A percentile compares a stretch with the other conserved stretches of the same genome.
These are phyloP conservation scores for Phalaenopsis equestris DNA, from an alignment of 106 monocot genomes.

Conservation along the genomic window DNA sequence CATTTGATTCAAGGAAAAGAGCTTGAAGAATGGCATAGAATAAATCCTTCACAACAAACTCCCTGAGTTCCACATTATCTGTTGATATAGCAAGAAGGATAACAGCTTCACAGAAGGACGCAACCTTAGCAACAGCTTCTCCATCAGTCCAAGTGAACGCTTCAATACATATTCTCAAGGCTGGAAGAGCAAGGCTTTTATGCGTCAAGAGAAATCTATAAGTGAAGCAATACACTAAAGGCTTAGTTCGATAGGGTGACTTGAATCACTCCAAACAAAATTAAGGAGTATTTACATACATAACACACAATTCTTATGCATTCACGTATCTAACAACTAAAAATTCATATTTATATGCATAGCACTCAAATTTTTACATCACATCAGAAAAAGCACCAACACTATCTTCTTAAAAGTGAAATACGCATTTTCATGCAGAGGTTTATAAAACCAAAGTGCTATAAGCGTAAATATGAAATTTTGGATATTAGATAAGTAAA, in stretches of 20 bases:
- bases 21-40: slow-evolving; percentile 67
- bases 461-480: no score
- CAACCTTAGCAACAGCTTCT: slow-evolving; percentile 66
- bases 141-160: slow-evolving; percentile 83
- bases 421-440: no score
- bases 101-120: slow-evolving; percentile 61
- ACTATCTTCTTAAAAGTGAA: no score
- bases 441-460: no score
- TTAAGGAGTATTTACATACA: no score
- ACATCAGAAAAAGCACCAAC: no score
- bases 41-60: slow-evolving; percentile 82
- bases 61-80: slow-evolving; percentile 54
- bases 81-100: slow-evolving; percentile 65
- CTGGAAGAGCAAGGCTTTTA: slow-evolving; percentile 52
- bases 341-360: no score
- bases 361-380: no score
- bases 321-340: no score
- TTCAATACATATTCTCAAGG: slow-evolving; percentile 50
- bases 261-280: slow-evolving; percentile 5
- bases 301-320: no score
- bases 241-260: not conserved
- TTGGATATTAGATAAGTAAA: no score
- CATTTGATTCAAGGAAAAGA: slow-evolving; percentile 77
- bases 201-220: slow-evolving; percentile 74
- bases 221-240: not conserved